A percentile compares a stretch with the other conserved stretches of the same genome.
Conservation (phyloP, 306 rosid species). For the Ormosia emarginata region DNA sequence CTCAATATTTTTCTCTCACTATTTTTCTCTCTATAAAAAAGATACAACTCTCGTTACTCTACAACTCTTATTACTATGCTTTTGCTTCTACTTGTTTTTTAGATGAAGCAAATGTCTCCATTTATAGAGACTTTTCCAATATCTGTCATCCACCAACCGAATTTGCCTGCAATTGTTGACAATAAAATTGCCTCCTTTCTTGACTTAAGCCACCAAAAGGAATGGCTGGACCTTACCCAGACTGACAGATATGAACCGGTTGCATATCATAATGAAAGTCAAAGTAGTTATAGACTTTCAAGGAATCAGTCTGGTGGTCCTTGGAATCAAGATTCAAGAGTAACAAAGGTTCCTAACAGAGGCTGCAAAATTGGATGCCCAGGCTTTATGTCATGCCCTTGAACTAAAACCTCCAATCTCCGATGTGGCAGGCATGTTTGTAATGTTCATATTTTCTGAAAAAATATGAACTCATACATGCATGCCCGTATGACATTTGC, state of each 20-base stretch:
- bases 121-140: too few species aligned
- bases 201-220: too few species aligned
- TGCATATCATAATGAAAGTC: conserved; percentile 59
- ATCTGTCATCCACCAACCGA: too few species aligned
- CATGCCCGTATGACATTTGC: background rate
- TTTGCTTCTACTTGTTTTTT: too few species aligned
- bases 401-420: conserved; percentile 88
- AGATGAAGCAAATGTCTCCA: too few species aligned
- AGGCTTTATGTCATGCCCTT: conserved; percentile 69
- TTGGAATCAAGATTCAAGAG: conserved; percentile 77
- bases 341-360: conserved; percentile 60
- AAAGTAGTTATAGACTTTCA: conserved; percentile 51
- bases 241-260: conserved; percentile 70
- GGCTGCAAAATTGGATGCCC: conserved; percentile 81
- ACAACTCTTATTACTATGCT: too few species aligned
- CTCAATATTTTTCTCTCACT: too few species aligned
- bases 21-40: too few species aligned
- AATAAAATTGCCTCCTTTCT: too few species aligned
- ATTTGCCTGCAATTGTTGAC: too few species aligned
- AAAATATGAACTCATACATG: background rate
- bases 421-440: conserved; percentile 88
- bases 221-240: too few species aligned
- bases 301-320: conserved; percentile 53
- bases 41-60: too few species aligned
- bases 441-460: conserved; percentile 13